phyloP scores from a whole-genome alignment of 352 stramenopile genomes.

The Peronospora farinosa region DNA sequence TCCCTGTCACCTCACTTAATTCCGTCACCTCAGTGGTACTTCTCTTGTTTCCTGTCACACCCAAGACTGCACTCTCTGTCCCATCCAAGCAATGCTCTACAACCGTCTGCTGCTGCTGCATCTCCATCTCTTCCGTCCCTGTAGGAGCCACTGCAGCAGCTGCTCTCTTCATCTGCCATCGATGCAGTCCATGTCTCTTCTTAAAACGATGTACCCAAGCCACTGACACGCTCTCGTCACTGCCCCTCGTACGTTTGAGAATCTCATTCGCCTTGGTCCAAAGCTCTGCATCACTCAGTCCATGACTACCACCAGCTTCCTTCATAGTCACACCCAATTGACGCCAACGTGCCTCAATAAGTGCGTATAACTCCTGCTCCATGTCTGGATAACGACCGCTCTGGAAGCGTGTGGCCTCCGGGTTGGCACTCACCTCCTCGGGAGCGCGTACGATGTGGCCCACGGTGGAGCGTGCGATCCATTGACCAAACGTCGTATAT shows the following conservation, averaged over 20 bases:
- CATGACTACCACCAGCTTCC: no score
- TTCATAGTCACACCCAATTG: conserved; percentile 7
- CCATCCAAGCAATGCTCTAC: no score
- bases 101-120: neutral
- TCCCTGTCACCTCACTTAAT: neutral
- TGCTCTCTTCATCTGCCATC: conserved; percentile 14
- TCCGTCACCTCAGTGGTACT: neutral
- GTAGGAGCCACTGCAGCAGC: neutral
- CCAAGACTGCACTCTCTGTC: neutral
- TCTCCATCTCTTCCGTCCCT: neutral
- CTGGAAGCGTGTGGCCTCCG: conserved; percentile 30
- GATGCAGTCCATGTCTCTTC: conserved; percentile 29
- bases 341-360: conserved; percentile 5
- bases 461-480: conserved; percentile 28
- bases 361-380: conserved; percentile 20
- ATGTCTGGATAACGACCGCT: conserved; percentile 31
- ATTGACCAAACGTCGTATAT: conserved; percentile 7
- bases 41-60: neutral
- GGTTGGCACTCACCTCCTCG: conserved; percentile 26
- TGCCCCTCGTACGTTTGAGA: conserved; percentile 20
- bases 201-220: conserved; percentile 37
- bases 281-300: conserved; percentile 22
- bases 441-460: conserved; percentile 25
- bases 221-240: conserved; percentile 22
- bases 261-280: conserved; percentile 36